Evolutionary conservation across 345 rosid genomes (phyloP), one percentile per base, ranked within the genome.

Genomic region (Murraya koenigii): DNA sequence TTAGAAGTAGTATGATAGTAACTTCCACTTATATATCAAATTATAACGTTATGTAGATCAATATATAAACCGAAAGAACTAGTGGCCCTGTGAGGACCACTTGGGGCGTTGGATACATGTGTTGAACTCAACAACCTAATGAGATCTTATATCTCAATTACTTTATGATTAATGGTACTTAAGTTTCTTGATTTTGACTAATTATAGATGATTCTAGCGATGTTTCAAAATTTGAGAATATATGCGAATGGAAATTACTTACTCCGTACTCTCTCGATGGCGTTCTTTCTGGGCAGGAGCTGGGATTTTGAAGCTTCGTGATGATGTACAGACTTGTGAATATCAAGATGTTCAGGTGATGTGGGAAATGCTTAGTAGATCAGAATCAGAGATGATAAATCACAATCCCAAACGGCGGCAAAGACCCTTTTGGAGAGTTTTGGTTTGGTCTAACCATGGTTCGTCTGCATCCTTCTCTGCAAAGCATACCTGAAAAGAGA

Each of bases 261-360:
- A 72, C 65, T 35, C 23, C 23, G 13, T 59, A 20, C 22, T 11
- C 23, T 41, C 33, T 1, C 22, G 63, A 13, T 22, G 59, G 71
- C 61, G 52, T 35, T 81, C 32, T 8, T 75, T 47, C 17, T 41
- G 9, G 35, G 71, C 84, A 87, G 92, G 91, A 69, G 83, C 62
- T 22, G 90, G 91, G 41, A 85, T 89, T 38, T 80, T 90, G 85
- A 89, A 86, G 79, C 94, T 90, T 15, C 92, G 83, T 58, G 86
- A 87, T 68, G 94, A 89, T 78, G 85, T 90, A 65, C 91, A 89
- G 69, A 89, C 84, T 60, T 90, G 92, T 69, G 94, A 86, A 69
- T 89, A 90, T 62, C 84, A 89, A 71, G 94, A 90, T 73, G 89
- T 90, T 76, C 90, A 88, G 68, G 92, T 90, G 69, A 90, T 90